Evolutionary conservation across 805 yeast species (phyloP).

Genomic region (Candida nitratophila): DNA sequence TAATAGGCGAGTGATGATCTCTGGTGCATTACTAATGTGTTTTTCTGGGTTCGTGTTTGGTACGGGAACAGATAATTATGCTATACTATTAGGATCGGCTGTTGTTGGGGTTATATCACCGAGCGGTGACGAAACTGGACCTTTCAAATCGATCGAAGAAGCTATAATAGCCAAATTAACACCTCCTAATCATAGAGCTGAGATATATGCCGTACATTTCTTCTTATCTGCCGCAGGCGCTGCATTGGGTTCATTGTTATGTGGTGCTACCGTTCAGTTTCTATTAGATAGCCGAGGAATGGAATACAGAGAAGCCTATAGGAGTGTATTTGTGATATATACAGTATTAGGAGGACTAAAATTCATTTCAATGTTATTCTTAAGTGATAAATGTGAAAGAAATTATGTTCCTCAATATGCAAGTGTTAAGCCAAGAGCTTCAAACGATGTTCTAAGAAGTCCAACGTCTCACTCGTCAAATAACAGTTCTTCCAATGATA

Average conservation of each 20-base stretch:
- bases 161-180: slow-evolving; percentile 77
- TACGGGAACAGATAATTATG: slow-evolving; percentile 40
- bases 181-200: slow-evolving; percentile 55
- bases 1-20: slow-evolving; percentile 52
- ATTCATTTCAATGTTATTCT: slow-evolving; percentile 38
- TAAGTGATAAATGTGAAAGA: slow-evolving; percentile 50
- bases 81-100: slow-evolving; percentile 59
- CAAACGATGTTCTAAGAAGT: not conserved
- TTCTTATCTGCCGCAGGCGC: slow-evolving; percentile 63
- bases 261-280: slow-evolving; percentile 53
- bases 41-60: slow-evolving; percentile 61
- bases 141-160: slow-evolving; percentile 82
- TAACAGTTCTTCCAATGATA: not conserved
- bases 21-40: slow-evolving; percentile 64
- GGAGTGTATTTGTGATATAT: slow-evolving; percentile 51
- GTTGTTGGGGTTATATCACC: slow-evolving; percentile 83
- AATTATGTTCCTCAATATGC: slow-evolving; percentile 17
- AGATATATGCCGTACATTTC: slow-evolving; percentile 69
- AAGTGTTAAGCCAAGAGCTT: not conserved
- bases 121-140: slow-evolving; percentile 87
- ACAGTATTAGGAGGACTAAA: slow-evolving; percentile 47
- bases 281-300: slow-evolving; percentile 27
- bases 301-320: slow-evolving; percentile 39
- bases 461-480: not conserved
- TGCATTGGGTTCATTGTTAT: slow-evolving; percentile 61